phyloP scores from a whole-genome alignment of 2,329 filamentous ascomycete species.

The Botryotinia calthae region DNA sequence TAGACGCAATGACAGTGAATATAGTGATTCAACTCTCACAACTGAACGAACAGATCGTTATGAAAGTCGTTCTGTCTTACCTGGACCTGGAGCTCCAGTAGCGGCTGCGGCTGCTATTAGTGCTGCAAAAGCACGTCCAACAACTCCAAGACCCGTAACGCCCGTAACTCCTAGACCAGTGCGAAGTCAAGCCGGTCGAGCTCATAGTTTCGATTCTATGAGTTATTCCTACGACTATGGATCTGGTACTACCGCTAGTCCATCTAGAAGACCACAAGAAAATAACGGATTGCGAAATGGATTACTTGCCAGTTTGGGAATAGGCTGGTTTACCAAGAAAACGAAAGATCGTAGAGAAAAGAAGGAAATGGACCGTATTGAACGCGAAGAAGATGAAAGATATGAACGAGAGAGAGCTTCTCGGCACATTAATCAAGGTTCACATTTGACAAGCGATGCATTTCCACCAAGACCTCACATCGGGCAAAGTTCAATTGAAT shows the following conservation, averaged over 20 bases:
- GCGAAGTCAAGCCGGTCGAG: constrained; percentile 46
- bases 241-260: constrained; percentile 53
- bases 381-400: constrained; percentile 42
- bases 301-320: constrained; percentile 59
- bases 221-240: constrained; percentile 44
- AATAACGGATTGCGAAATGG: constrained; percentile 43
- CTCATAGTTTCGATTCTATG: constrained; percentile 52
- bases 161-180: constrained; percentile 40
- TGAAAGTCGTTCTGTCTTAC: constrained; percentile 43
- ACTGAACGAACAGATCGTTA: constrained; percentile 29
- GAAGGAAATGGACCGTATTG: constrained; percentile 40
- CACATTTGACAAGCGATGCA: constrained; percentile 69
- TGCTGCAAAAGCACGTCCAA: constrained; percentile 44
- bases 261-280: constrained; percentile 48
- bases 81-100: constrained; percentile 47
- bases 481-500: constrained; percentile 38
- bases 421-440: constrained; percentile 49
- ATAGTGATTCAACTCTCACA: constrained; percentile 46
- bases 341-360: constrained; percentile 56
- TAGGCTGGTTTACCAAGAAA: constrained; percentile 67
- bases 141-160: constrained; percentile 25
- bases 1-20: constrained; percentile 42
- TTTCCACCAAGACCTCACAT: constrained; percentile 46
- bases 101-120: constrained; percentile 48
- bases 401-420: constrained; percentile 60